These are phyloP conservation scores for Apophysomyces elegans DNA, from an alignment of 371 early-diverging fungal species.

Conservation along the genomic window DNA sequence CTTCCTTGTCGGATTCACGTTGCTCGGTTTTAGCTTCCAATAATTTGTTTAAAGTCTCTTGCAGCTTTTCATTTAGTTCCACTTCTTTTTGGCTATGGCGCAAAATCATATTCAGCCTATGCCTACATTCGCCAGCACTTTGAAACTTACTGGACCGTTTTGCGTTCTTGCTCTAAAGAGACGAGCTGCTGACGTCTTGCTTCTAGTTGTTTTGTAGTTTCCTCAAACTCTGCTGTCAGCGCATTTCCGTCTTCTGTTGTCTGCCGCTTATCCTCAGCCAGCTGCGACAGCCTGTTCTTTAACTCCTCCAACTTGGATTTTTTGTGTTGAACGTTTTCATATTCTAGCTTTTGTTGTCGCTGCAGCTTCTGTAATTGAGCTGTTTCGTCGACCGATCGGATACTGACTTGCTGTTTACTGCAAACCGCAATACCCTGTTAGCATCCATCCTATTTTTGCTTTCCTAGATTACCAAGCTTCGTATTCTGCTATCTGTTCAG, in stretches of 20 bases:
- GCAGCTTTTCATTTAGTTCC: conserved; percentile 84
- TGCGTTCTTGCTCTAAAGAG: conserved; percentile 48
- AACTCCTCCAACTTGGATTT: conserved; percentile 63
- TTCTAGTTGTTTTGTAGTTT: conserved; percentile 35
- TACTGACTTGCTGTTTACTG: conserved; percentile 75
- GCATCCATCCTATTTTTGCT: background rate
- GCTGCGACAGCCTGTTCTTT: conserved; percentile 43
- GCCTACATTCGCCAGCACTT: background rate
- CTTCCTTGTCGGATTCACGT: conserved; percentile 82
- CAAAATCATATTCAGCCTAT: background rate
- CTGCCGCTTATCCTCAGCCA: conserved; percentile 33
- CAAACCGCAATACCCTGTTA: conserved; percentile 1
- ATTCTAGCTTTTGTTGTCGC: conserved; percentile 68
- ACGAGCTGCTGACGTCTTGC: conserved; percentile 38
- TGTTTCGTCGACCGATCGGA: conserved; percentile 66
- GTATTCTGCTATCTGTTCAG: conserved; percentile 58
- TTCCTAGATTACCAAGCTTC: conserved; percentile 45
- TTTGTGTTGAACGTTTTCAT: conserved; percentile 62
- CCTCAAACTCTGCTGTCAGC: conserved; percentile 28
- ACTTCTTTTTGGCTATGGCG: conserved; percentile 55
- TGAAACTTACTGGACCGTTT: conserved; percentile 36
- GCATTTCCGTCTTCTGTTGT: conserved; percentile 31
- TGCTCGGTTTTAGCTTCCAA: conserved; percentile 82
- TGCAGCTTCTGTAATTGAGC: conserved; percentile 70
- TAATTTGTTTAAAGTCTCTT: conserved; percentile 71